Evolutionary conservation across 768 basidiomycete genomes (phyloP).

Genomic region (Gloeostereum incarnatum): DNA sequence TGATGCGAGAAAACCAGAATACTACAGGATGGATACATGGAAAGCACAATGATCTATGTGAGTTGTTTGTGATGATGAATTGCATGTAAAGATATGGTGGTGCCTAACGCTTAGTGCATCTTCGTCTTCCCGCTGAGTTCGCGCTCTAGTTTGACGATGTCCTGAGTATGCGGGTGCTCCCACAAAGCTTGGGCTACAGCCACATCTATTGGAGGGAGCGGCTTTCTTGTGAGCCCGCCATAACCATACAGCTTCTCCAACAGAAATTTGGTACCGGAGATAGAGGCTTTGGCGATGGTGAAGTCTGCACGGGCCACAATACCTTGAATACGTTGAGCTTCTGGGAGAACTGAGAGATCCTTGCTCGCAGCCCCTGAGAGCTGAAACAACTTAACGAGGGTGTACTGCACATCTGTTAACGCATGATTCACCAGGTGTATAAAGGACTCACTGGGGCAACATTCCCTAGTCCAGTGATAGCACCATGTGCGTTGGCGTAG

Average conservation of each 20-base stretch:
- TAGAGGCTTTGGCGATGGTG: constrained; percentile 66
- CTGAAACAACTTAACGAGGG: constrained; percentile 52
- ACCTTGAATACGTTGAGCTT: constrained; percentile 70
- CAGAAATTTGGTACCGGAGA: constrained; percentile 79
- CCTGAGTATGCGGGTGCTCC: constrained; percentile 64
- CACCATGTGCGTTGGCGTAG: constrained; percentile 73
- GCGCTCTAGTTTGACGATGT: constrained; percentile 56
- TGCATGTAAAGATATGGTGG: too few relatives aligned
- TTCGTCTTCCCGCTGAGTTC: constrained; percentile 37
- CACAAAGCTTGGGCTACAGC: constrained; percentile 53
- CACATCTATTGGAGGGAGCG: constrained; percentile 57
- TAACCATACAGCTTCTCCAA: constrained; percentile 72
- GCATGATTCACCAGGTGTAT: neutral
- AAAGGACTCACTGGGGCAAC: constrained; percentile 53
- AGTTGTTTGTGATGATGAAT: too few relatives aligned
- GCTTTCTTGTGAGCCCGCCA: constrained; percentile 71
- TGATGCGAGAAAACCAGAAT: too few relatives aligned
- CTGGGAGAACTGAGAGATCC: constrained; percentile 47
- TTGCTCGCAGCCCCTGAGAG: constrained; percentile 47
- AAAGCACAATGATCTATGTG: too few relatives aligned
- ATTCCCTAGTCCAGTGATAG: constrained; percentile 86
- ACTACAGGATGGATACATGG: too few relatives aligned
- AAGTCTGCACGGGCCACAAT: constrained; percentile 76
- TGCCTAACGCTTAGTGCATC: too few relatives aligned
- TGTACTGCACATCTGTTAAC: constrained; percentile 28